Evolutionary conservation across 2,329 filamentous ascomycete species (phyloP), one percentile per base, ranked within the genome.

Genomic region (Penicillium sp.): DNA sequence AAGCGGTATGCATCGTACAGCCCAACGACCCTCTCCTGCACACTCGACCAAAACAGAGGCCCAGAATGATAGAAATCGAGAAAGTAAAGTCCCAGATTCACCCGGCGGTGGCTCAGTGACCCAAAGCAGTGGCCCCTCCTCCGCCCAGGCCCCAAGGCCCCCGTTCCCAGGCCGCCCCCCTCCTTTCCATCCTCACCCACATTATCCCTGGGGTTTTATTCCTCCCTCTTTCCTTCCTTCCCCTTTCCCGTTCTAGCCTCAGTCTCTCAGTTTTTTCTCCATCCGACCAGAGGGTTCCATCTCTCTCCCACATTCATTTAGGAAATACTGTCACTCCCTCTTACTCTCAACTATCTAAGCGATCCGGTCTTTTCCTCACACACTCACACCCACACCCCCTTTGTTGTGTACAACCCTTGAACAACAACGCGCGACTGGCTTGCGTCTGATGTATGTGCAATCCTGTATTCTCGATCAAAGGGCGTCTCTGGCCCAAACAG

Each of bases 251-350:
- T 18, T 52, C 54, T 51, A 54, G 49, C 51, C 48, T 57, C 47
- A 55, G 35, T 39, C 49, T 42, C 49, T 40, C 57, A 51, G 61
- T 63, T 63, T 60, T 18, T 63, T 67, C 69, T 64, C 62, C 59
- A 58, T 67, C 66, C 64, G 64, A 70, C 68, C 66, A 60, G 67
- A 69, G 64, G 54, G 66, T 60, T 59, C 51, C 53, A 57, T 62
- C 65, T 69, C 67, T 70, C 66, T 62, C 59, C 52, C 58, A 71
- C 69, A 49, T 60, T 71, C 69, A 50, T 71, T 70, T 66, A 53
- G 64, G 64, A 63, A 66, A 60, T 52, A 53, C 53, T 51, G 57
- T 52, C 57, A 46, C 56, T 64, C 60, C 29, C 29, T 32, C 29
- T 32, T 11, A 32, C 29, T 49, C 60, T 65, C 52, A 29, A 46